A percentile compares a stretch with the other conserved stretches of the same genome.
These are phyloP conservation scores for Boletus rubropictus DNA, from an alignment of 768 basidiomycete species.

Conservation along the genomic window DNA sequence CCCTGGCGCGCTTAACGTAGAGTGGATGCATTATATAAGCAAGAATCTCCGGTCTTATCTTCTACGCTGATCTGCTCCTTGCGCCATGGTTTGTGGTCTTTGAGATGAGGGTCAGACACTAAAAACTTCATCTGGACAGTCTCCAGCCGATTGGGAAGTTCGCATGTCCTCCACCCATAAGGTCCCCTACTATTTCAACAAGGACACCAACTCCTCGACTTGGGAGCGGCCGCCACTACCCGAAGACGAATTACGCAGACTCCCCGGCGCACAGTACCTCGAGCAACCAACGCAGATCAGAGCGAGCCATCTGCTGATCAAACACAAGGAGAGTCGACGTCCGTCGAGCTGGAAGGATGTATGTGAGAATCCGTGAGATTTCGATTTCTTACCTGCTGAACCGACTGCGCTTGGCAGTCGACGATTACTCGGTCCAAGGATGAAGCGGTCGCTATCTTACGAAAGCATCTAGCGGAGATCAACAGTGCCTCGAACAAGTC, in stretches of 20 bases:
- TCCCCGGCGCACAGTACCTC: constrained; percentile 66
- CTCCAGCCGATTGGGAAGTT: constrained; percentile 63
- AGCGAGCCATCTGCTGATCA: constrained; percentile 93
- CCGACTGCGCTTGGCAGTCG: constrained; percentile 1
- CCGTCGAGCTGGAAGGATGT: constrained; percentile 86
- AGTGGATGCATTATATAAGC: constrained; percentile 14
- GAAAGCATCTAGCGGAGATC: constrained; percentile 58
- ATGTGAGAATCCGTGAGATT: constrained; percentile 19
- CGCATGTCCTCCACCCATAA: constrained; percentile 74
- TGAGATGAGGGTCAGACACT: constrained; percentile 4
- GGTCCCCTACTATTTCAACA: constrained; percentile 87
- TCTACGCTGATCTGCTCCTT: constrained; percentile 8
- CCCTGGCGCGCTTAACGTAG: neutral
- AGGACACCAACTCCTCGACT: constrained; percentile 56
- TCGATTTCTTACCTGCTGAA: neutral
- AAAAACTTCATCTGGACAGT: constrained; percentile 12
- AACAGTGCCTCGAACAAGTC: constrained; percentile 35
- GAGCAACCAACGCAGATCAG: constrained; percentile 55
- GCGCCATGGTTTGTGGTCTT: constrained; percentile 21
- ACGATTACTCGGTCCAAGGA: constrained; percentile 84
- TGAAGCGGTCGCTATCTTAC: constrained; percentile 80
- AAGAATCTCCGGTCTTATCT: neutral
- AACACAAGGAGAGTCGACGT: constrained; percentile 75
- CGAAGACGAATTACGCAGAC: constrained; percentile 49
- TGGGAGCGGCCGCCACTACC: constrained; percentile 70